A percentile compares a stretch with the other conserved stretches of the same genome.
phyloP scores from a whole-genome alignment of 768 basidiomycete species.

The Paxillus rubicundulus region DNA sequence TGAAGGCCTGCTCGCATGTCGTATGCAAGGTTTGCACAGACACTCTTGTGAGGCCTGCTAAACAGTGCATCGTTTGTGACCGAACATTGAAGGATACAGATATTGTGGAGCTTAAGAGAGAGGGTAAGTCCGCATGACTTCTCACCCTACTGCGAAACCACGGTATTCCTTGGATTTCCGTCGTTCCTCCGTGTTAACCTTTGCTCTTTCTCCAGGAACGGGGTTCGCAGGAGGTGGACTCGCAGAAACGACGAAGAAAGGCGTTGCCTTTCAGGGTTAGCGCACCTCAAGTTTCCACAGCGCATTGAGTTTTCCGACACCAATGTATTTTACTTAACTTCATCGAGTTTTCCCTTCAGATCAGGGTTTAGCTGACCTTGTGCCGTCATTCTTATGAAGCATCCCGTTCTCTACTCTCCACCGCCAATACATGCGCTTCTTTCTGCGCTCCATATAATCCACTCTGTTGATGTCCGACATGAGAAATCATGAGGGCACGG shows the following conservation, averaged over 20 bases:
- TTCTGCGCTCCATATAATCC: too few relatives aligned
- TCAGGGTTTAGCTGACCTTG: not conserved
- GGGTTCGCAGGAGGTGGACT: slow-evolving; percentile 94
- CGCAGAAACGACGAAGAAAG: slow-evolving; percentile 80
- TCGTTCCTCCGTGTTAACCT: slow-evolving; percentile 1
- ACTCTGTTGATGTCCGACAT: too few relatives aligned
- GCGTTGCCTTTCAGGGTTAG: slow-evolving; percentile 84
- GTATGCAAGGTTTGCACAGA: slow-evolving; percentile 90
- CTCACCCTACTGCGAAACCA: not conserved
- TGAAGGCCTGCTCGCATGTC: slow-evolving; percentile 89
- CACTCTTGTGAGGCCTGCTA: slow-evolving; percentile 71
- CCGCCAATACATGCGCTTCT: too few relatives aligned
- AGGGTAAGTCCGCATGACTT: slow-evolving; percentile 53
- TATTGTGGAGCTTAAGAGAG: slow-evolving; percentile 80
- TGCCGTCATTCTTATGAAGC: not conserved
- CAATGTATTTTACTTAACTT: not conserved
- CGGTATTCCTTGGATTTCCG: not conserved
- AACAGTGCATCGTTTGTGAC: slow-evolving; percentile 89
- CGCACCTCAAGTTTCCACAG: not conserved
- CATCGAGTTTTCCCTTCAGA: not conserved
- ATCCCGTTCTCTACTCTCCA: too few relatives aligned
- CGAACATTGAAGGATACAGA: slow-evolving; percentile 61
- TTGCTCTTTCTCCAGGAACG: slow-evolving; percentile 53
- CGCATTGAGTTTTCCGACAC: slow-evolving; percentile 1
- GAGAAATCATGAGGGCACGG: too few relatives aligned